Evolutionary conservation across 768 basidiomycete species (phyloP).

Genomic region (Aureoboletus auriporus): DNA sequence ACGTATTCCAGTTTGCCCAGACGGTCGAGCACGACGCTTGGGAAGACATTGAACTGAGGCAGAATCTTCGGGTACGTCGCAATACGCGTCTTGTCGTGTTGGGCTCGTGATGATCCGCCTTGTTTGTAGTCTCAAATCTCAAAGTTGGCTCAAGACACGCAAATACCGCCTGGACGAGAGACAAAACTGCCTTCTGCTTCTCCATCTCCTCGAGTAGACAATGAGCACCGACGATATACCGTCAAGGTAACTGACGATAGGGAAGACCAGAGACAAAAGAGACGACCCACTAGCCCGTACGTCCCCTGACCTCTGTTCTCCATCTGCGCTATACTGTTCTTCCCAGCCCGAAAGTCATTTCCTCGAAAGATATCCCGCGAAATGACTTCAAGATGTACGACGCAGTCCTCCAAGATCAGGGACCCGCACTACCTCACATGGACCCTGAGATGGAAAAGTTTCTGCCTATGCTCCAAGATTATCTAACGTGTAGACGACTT

Average conservation of each 20-base stretch:
- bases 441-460: constrained; percentile 76
- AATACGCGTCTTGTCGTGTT: neutral
- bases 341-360: constrained; percentile 51
- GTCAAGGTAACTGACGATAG: constrained; percentile 30
- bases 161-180: constrained; percentile 14
- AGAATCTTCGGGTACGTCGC: constrained; percentile 56
- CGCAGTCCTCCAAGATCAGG: constrained; percentile 48
- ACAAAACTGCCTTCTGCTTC: constrained; percentile 3
- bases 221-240: constrained; percentile 46
- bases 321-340: neutral
- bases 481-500: constrained; percentile 50
- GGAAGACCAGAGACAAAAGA: constrained; percentile 9
- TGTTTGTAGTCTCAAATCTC: constrained; percentile 52
- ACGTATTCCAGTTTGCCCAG: constrained; percentile 77
- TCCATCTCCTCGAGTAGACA: constrained; percentile 31
- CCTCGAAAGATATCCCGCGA: constrained; percentile 45
- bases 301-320: constrained; percentile 8
- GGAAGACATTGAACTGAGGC: constrained; percentile 55
- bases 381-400: constrained; percentile 67
- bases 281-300: constrained; percentile 42
- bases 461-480: constrained; percentile 71
- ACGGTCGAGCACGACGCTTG: constrained; percentile 70
- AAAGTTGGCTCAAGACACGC: constrained; percentile 42
- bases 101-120: neutral
- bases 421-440: constrained; percentile 25